phyloP scores from a whole-genome alignment of 2,329 filamentous ascomycete species.

The Ramularia endophylla region DNA sequence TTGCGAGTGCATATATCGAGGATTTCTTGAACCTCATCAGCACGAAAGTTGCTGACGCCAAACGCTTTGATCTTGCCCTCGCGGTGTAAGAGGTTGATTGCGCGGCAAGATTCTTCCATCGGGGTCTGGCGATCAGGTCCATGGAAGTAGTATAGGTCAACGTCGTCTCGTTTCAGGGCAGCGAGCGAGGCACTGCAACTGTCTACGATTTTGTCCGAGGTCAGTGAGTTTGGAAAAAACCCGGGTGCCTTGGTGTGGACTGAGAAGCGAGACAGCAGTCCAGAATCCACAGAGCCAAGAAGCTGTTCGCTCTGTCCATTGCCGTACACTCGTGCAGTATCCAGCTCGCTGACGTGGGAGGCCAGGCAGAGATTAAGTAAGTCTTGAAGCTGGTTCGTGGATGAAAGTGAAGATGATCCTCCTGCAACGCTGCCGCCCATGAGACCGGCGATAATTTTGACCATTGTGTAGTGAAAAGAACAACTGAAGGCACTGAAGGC shows the following conservation, averaged over 20 bases:
- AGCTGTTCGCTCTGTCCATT: conserved; percentile 35
- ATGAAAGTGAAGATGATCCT: too few relatives aligned
- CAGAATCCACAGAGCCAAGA: conserved; percentile 31
- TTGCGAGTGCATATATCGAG: conserved; percentile 36
- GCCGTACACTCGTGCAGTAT: conserved; percentile 37
- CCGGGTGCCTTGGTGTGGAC: conserved; percentile 27
- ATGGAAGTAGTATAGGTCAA: conserved; percentile 41
- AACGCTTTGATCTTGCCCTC: conserved; percentile 43
- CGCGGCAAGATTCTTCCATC: conserved; percentile 42
- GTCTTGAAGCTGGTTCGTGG: too few relatives aligned
- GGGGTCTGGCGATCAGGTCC: conserved; percentile 40
- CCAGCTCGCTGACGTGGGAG: conserved; percentile 32
- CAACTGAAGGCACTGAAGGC: too few relatives aligned
- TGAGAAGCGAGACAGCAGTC: conserved; percentile 15
- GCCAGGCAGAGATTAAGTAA: conserved; percentile 30
- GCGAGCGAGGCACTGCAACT: conserved; percentile 22
- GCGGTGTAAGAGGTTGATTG: conserved; percentile 41
- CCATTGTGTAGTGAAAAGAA: too few relatives aligned
- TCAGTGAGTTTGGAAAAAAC: conserved; percentile 20
- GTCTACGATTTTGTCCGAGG: conserved; percentile 20
- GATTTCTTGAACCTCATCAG: conserved; percentile 45
- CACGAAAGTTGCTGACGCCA: conserved; percentile 43
- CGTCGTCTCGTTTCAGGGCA: conserved; percentile 22
- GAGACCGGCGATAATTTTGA: conserved; percentile 25
- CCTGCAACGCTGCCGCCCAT: too few relatives aligned